Percentiles rank a stretch among this genome's conserved stretches.
Conservation (phyloP, 805 yeast genomes). For the Candida pini region DNA sequence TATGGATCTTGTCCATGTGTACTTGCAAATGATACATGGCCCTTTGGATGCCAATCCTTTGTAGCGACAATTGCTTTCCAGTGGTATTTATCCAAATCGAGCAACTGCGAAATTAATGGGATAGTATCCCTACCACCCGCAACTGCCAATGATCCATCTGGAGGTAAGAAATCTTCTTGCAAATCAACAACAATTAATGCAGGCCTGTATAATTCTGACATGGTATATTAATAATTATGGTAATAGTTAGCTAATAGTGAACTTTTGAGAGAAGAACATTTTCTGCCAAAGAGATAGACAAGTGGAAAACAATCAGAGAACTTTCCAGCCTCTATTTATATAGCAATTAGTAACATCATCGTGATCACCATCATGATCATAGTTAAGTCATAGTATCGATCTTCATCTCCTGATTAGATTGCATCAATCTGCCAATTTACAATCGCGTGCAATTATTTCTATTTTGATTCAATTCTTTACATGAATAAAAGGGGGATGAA, state of each 20-base stretch:
- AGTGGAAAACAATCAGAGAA: background rate
- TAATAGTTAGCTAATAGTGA: background rate
- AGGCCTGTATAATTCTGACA: constrained; percentile 15
- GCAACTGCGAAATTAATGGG: constrained; percentile 42
- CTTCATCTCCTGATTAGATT: no score
- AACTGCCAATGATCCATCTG: constrained; percentile 74
- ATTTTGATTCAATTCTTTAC: no score
- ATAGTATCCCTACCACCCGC: constrained; percentile 55
- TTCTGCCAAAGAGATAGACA: background rate
- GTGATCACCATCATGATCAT: no score
- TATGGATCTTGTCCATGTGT: constrained; percentile 52
- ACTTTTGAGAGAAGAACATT: no score
- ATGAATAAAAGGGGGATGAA: no score
- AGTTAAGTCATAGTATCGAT: no score
- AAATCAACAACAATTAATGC: constrained; percentile 77
- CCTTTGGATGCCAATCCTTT: constrained; percentile 82
- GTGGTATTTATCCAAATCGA: constrained; percentile 32
- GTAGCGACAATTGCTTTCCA: constrained; percentile 71
- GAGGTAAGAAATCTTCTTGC: constrained; percentile 83
- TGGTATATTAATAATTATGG: background rate
- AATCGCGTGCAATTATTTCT: no score
- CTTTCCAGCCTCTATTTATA: no score
- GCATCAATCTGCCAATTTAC: no score
- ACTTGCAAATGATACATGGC: constrained; percentile 80
- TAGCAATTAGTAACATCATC: no score